These are phyloP conservation scores for Cadophora luteo-olivacea DNA, from an alignment of 2,329 filamentous ascomycete genomes.

Conservation along the genomic window DNA sequence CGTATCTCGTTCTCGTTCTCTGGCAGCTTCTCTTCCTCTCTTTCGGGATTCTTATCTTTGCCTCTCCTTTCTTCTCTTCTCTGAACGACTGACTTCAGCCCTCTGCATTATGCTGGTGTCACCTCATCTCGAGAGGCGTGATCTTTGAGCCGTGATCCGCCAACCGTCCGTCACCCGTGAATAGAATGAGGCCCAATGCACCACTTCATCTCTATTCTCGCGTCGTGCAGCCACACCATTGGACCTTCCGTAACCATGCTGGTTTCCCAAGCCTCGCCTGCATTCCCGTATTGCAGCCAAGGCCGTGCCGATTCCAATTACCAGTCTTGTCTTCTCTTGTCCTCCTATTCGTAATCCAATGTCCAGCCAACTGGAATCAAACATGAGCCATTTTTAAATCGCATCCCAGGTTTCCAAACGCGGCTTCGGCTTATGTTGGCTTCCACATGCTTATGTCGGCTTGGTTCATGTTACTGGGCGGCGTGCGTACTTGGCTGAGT, in stretches of 20 bases:
- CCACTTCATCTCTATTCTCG: neutral
- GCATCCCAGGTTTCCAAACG: neutral
- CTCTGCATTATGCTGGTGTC: neutral
- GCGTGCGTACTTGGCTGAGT: neutral
- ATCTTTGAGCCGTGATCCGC: neutral
- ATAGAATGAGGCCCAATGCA: neutral
- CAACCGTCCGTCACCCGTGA: neutral
- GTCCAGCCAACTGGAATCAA: slow-evolving; percentile 2
- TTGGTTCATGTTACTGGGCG: neutral
- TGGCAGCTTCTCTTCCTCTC: neutral
- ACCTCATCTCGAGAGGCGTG: neutral
- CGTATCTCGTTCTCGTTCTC: neutral
- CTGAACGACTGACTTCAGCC: neutral
- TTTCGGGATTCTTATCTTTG: neutral
- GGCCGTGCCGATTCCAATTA: neutral
- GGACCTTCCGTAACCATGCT: slow-evolving; percentile 7
- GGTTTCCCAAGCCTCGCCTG: neutral
- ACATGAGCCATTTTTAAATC: slow-evolving; percentile 5
- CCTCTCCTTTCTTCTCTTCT: neutral
- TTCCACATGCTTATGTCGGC: neutral
- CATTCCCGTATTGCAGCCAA: neutral
- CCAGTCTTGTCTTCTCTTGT: neutral
- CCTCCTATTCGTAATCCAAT: neutral
- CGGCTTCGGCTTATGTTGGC: neutral
- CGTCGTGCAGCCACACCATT: neutral